Percentiles rank a stretch among this genome's conserved stretches.
These are phyloP conservation scores for Pholiota microspora DNA, from an alignment of 768 basidiomycete species.

Conservation along the genomic window DNA sequence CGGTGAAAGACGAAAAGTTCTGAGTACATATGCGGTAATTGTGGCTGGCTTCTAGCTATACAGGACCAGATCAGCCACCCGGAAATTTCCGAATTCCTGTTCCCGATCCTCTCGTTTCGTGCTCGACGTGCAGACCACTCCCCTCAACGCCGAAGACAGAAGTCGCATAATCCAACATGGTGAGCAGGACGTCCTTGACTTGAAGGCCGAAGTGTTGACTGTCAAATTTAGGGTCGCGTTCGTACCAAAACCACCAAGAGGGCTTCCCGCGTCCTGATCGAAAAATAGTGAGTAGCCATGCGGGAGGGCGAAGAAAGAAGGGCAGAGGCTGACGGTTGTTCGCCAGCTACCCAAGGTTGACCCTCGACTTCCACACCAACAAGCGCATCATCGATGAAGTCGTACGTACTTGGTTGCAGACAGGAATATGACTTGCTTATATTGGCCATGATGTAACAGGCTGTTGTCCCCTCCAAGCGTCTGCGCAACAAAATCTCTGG, in stretches of 20 bases:
- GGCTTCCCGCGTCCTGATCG: slow-evolving; percentile 97
- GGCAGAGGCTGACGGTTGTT: neutral
- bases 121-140: slow-evolving; percentile 20
- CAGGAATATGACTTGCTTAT: neutral
- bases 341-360: slow-evolving; percentile 92
- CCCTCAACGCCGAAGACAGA: slow-evolving; percentile 21
- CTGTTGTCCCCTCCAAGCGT: slow-evolving; percentile 95
- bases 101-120: slow-evolving; percentile 8
- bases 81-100: slow-evolving; percentile 29
- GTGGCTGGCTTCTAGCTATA: slow-evolving; percentile 32
- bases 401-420: slow-evolving; percentile 37
- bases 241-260: slow-evolving; percentile 99
- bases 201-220: slow-evolving; percentile 16
- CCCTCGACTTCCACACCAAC: slow-evolving; percentile 99
- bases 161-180: slow-evolving; percentile 49
- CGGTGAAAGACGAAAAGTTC: slow-evolving; percentile 19
- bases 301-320: neutral
- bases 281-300: slow-evolving; percentile 83
- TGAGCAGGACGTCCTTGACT: slow-evolving; percentile 24
- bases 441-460: slow-evolving; percentile 41
- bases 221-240: slow-evolving; percentile 81
- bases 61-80: slow-evolving; percentile 41
- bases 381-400: slow-evolving; percentile 99
- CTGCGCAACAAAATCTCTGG: slow-evolving; percentile 99
- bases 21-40: slow-evolving; percentile 16